Base-by-base conservation (phyloP, 1,284 basidiomycete species). In the Cryptococcus sp. region DNA sequence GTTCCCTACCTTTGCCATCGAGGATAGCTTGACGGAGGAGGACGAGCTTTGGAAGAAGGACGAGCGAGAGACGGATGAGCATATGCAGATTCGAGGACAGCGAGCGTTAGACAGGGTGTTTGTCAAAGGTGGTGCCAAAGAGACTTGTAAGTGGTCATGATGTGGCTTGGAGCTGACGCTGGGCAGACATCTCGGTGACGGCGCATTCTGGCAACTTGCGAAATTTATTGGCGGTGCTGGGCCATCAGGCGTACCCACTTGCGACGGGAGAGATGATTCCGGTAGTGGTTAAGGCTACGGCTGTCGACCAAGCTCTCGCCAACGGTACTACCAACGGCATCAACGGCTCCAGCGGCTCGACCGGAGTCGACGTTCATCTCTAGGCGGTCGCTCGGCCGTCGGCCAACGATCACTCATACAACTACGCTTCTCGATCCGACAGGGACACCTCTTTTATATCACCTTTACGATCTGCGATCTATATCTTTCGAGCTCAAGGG, bases 1-100 rank as follows among this genome's bases (percentile, higher is more conserved):
- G 1, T 90, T 85, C 58, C 84, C 86, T 0, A 63, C 71, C 5
- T 84, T 85, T 62, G 56, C 45, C 1, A 80, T 90, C 50, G 86
- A 91, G 60, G 65, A 74, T 0, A 79, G 77, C 0, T 83, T 93
- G 53, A 73, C 79, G 0, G 88, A 93, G 62, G 75, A 82, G 21
- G 88, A 92, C 65, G 69, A 78, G 22, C 70, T 86, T 1, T 90
- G 86, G 85, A 75, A 73, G 12, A 57, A 79, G 0, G 78, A 83
- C 47, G 75, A 79, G 43, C 78, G 87, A 28, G 89, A 94, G 66
- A 78, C 79, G 0, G 71, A 78, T 32, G 71, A 58, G 0, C 79
- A 85, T 47, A 75, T 83, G 44, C 76, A 79, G 35, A 65, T 61
- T 16, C 78, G 90, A 28, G 61, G 71, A 78, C 82, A 47, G 69